Evolutionary conservation across 2,329 filamentous ascomycete genomes (phyloP).

Genomic region (Stagonosporopsis vannaccii): DNA sequence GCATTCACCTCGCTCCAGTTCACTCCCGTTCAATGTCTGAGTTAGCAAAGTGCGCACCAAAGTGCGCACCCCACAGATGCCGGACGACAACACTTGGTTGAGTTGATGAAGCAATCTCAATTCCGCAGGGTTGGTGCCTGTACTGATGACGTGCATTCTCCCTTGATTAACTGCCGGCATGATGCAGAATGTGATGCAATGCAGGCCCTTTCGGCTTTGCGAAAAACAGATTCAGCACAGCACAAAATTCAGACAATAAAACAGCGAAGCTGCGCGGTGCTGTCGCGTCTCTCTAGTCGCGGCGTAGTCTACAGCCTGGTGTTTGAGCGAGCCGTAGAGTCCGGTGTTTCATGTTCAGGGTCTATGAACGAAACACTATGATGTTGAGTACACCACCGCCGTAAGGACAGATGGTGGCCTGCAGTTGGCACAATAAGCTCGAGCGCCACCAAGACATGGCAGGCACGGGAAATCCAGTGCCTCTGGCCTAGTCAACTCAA

Average conservation of each 20-base stretch:
- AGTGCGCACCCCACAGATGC: neutral
- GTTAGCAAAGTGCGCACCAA: neutral
- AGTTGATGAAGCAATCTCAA: conserved; percentile 6
- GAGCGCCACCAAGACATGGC: neutral
- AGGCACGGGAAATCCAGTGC: neutral
- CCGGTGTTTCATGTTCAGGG: conserved; percentile 18
- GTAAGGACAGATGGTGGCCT: conserved; percentile 15
- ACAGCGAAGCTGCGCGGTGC: neutral
- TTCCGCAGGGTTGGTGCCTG: conserved; percentile 6
- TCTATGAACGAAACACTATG: conserved; percentile 1
- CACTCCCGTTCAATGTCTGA: neutral
- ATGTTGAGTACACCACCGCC: conserved; percentile 15
- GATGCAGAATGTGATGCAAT: conserved; percentile 2
- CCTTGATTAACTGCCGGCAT: neutral
- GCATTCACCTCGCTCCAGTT: neutral
- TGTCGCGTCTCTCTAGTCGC: conserved; percentile 3
- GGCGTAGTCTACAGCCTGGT: conserved; percentile 2
- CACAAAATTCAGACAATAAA: neutral
- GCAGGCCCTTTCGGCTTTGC: neutral
- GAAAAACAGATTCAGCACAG: neutral
- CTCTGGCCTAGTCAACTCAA: conserved; percentile 2
- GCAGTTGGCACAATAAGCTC: conserved; percentile 3
- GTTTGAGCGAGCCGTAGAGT: conserved; percentile 4
- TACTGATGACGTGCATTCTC: conserved; percentile 6
- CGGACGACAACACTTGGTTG: conserved; percentile 1